A percentile compares a stretch with the other conserved stretches of the same genome.
phyloP scores from a whole-genome alignment of 1,139 yeast genomes.

The Zygosaccharomyces pseudobailii region DNA sequence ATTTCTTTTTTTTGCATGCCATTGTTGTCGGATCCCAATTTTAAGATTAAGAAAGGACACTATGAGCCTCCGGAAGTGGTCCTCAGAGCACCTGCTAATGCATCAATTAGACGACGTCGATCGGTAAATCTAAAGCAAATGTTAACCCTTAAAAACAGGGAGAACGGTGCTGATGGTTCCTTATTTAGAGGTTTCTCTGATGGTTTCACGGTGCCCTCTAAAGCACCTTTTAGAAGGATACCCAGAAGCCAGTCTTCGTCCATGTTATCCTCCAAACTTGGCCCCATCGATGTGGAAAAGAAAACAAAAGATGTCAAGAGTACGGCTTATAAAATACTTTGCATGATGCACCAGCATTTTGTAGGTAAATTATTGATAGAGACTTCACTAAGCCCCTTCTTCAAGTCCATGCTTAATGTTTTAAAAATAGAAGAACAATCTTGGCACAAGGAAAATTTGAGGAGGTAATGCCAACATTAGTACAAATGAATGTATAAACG shows the following conservation, averaged over 20 bases:
- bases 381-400: conserved; percentile 6
- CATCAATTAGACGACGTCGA: conserved; percentile 4
- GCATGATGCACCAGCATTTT: conserved; percentile 19
- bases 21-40: conserved; percentile 11
- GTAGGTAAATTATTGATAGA: conserved; percentile 17
- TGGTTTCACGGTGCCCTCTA: conserved; percentile 4
- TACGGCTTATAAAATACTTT: conserved; percentile 12
- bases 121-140: conserved; percentile 11
- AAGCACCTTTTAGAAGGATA: neutral
- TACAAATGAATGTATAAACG: no score
- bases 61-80: neutral
- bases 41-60: conserved; percentile 1
- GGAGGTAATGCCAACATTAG: neutral
- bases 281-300: conserved; percentile 5
- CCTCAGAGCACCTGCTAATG: conserved; percentile 1
- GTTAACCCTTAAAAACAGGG: conserved; percentile 6
- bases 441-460: neutral
- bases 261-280: conserved; percentile 6
- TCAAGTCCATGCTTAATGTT: conserved; percentile 1
- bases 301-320: conserved; percentile 13
- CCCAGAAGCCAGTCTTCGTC: conserved; percentile 18
- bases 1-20: conserved; percentile 13
- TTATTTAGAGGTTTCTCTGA: conserved; percentile 6
- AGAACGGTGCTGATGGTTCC: conserved; percentile 1
- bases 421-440: neutral